Base-by-base conservation (phyloP, 176 grass and related monocot genomes). In the Aegilops tauschii region DNA sequence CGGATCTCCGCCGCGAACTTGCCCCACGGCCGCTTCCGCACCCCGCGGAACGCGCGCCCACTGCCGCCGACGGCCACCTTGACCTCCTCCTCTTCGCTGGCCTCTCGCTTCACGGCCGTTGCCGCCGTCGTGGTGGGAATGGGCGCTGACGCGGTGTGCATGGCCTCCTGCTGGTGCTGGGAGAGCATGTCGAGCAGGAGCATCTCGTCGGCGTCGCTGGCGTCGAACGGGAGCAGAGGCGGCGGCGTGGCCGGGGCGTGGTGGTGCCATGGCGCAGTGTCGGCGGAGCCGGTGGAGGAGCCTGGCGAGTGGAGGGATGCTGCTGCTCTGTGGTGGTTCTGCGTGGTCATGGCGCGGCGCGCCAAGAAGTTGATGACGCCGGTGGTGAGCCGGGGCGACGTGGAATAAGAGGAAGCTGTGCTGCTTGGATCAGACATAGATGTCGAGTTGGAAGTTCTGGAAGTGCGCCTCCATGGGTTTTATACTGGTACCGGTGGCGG, bases 1-100 rank as follows among this genome's bases (percentile, higher is more conserved):
- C 95, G 80, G 78, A 97, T 97, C 88, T 97, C 95, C 4, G 95
- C 92, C 4, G 90, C 88, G 78, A 89, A 97, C 87, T 92, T 94
- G 20, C 95, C 95, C 90, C 90, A 94, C 61, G 90, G 95, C n/a
- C 95, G 92, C 81, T 77, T 79, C 71, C 94, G 66, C 85, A 97
- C 94, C 7, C 56, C 17, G 20, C 49, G 40, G 54, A 59, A 94
- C 4, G 56, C n/a, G 71, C 29, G 73, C 61, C 61, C 0, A n/a
- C 50, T 54, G 5, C 50, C 58, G 21, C 58, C 20, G 0, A 9
- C 20, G 16, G 58, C 7, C 8, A 61, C 58, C 7, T 61, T n/a
- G 50, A 16, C 16, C 50, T 54, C 50, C 50, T 18, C 50, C 50
- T 54, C 50, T 54, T 54, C 50, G 5, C 5, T 18, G 50, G 5